Evolutionary conservation across 139 green algal species (phyloP).

Genomic region (Deuterostichococcus epilithicus): DNA sequence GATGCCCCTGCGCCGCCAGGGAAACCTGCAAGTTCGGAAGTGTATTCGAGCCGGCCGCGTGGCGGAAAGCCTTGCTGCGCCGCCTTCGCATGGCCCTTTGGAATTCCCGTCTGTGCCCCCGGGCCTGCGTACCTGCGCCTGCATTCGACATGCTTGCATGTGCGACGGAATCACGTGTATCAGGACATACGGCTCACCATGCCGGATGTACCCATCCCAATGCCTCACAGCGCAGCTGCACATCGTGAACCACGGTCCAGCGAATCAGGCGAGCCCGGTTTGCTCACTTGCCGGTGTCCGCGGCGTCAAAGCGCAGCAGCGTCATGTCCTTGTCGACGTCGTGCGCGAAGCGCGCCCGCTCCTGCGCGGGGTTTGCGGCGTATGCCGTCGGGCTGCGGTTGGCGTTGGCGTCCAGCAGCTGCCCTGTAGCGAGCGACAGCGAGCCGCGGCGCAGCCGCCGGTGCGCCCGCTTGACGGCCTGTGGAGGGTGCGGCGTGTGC

Average conservation of each 20-base stretch:
- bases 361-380: conserved; percentile 59
- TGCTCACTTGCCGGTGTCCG: conserved; percentile 9
- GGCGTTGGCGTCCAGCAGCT: conserved; percentile 65
- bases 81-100: not conserved
- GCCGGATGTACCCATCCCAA: too few species aligned
- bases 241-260: too few species aligned
- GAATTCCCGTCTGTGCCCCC: not conserved
- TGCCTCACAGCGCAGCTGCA: not conserved
- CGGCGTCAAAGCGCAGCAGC: conserved; percentile 43
- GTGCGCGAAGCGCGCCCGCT: conserved; percentile 54
- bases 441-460: conserved; percentile 36
- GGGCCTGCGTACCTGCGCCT: not conserved
- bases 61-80: not conserved
- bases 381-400: conserved; percentile 85
- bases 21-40: too few species aligned
- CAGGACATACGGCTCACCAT: too few species aligned
- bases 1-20: conserved; percentile 18
- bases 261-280: too few species aligned
- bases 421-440: conserved; percentile 35
- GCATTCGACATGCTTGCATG: too few species aligned
- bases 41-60: too few species aligned
- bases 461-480: conserved; percentile 64
- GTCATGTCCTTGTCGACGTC: conserved; percentile 75
- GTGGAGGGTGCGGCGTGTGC: not conserved
- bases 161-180: too few species aligned